Evolutionary conservation across 2,329 filamentous ascomycete species (phyloP).

Genomic region (Myrmaecium sp.): DNA sequence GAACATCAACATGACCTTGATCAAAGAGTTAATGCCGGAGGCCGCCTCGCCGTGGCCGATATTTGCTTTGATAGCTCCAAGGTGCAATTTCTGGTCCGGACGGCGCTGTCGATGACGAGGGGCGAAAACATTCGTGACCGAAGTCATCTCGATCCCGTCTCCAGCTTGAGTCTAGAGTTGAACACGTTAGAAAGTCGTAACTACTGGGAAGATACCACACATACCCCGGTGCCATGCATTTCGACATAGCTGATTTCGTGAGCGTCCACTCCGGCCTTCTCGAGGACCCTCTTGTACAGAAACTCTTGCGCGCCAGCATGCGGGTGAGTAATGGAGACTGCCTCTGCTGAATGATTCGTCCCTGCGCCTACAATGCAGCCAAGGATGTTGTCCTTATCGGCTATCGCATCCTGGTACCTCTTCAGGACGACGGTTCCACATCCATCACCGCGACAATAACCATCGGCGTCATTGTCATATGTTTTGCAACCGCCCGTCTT

Average conservation of each 20-base stretch:
- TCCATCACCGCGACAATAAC: slow-evolving; percentile 66
- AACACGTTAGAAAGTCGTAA: no score
- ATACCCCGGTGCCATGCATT: slow-evolving; percentile 84
- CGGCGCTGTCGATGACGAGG: slow-evolving; percentile 32
- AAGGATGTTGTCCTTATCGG: slow-evolving; percentile 55
- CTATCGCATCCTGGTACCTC: slow-evolving; percentile 59
- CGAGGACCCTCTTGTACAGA: slow-evolving; percentile 52
- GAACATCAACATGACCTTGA: slow-evolving; percentile 38
- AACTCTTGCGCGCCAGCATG: slow-evolving; percentile 60
- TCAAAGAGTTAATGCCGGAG: slow-evolving; percentile 36
- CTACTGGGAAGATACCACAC: no score
- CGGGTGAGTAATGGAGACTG: slow-evolving; percentile 70
- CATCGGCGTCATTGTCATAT: slow-evolving; percentile 65
- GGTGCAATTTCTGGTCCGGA: slow-evolving; percentile 31
- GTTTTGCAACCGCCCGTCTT: slow-evolving; percentile 64
- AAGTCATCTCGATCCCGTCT: slow-evolving; percentile 68
- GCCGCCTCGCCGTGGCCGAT: slow-evolving; percentile 38
- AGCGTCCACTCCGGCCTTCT: slow-evolving; percentile 57
- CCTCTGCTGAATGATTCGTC: slow-evolving; percentile 69
- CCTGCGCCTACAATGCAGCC: slow-evolving; percentile 57
- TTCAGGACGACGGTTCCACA: slow-evolving; percentile 63
- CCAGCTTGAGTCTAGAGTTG: slow-evolving; percentile 73
- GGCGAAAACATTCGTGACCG: slow-evolving; percentile 49
- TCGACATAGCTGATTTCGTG: slow-evolving; percentile 69
- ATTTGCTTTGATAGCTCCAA: slow-evolving; percentile 39